These are phyloP conservation scores for Melanopsichium pennsylvanicum DNA, from an alignment of 1,284 basidiomycete genomes.

Conservation along the genomic window DNA sequence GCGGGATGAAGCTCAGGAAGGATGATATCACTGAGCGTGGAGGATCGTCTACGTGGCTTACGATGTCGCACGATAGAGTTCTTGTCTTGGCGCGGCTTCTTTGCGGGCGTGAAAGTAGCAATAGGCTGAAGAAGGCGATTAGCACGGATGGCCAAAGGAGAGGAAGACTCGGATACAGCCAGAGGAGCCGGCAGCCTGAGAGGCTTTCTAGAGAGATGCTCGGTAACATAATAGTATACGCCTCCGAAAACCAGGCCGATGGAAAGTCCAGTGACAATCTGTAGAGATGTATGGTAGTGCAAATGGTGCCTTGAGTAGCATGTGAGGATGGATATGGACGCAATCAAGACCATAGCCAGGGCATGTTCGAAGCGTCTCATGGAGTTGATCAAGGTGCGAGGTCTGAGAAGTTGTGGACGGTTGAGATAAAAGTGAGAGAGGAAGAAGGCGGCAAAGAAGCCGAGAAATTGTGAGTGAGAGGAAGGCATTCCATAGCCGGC, in stretches of 20 bases:
- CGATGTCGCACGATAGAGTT: slow-evolving; percentile 8
- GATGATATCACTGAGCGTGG: slow-evolving; percentile 25
- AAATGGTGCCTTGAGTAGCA: slow-evolving; percentile 83
- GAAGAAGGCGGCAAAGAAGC: slow-evolving; percentile 81
- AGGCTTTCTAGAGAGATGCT: slow-evolving; percentile 70
- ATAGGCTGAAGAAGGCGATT: slow-evolving; percentile 28
- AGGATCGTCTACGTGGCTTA: slow-evolving; percentile 18
- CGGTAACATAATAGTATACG: slow-evolving; percentile 72
- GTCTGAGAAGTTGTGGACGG: slow-evolving; percentile 72
- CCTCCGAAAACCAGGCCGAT: slow-evolving; percentile 75
- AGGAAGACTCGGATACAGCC: slow-evolving; percentile 32
- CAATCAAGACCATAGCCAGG: slow-evolving; percentile 70
- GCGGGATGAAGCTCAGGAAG: slow-evolving; percentile 36
- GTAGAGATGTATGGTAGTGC: slow-evolving; percentile 76
- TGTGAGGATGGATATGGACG: slow-evolving; percentile 73
- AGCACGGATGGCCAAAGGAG: slow-evolving; percentile 18
- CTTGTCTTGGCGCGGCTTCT: background rate
- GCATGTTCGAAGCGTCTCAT: slow-evolving; percentile 51
- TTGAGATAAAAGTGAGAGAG: slow-evolving; percentile 77
- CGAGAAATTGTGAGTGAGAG: slow-evolving; percentile 87
- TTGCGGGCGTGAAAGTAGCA: slow-evolving; percentile 1
- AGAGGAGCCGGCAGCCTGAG: slow-evolving; percentile 36
- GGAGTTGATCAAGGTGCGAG: slow-evolving; percentile 38
- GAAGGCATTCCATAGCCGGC: slow-evolving; percentile 86
- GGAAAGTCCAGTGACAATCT: slow-evolving; percentile 77